A percentile compares a stretch with the other conserved stretches of the same genome.
Conservation (phyloP, 345 rosid species). For the Ceriops decandra region DNA sequence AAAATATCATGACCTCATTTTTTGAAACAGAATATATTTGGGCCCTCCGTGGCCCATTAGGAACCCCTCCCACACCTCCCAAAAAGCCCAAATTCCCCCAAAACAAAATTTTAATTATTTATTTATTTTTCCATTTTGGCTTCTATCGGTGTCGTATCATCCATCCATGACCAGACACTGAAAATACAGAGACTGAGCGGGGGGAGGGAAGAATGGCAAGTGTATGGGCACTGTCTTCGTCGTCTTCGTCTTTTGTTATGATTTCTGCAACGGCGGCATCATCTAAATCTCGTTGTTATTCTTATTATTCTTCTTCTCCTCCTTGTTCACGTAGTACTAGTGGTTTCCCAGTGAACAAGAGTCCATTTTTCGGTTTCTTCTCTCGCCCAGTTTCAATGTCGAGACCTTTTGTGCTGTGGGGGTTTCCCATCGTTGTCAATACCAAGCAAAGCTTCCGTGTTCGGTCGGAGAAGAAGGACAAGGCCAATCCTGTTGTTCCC, state of each 20-base stretch:
- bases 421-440: neutral
- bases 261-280: neutral
- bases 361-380: neutral
- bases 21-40: no score
- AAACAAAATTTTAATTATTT: no score
- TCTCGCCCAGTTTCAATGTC: neutral
- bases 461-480: constrained; percentile 15
- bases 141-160: no score
- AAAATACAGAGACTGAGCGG: neutral
- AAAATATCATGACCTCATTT: no score
- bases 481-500: constrained; percentile 14
- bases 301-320: no score
- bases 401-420: neutral
- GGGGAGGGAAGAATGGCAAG: constrained; percentile 8
- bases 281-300: no score
- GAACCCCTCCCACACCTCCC: no score
- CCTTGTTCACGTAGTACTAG: neutral
- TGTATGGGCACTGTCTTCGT: neutral
- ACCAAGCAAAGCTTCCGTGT: constrained; percentile 8
- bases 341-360: neutral
- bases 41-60: no score
- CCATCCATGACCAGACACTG: neutral
- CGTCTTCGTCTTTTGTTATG: neutral
- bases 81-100: no score
- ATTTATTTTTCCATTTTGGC: no score